phyloP scores from a whole-genome alignment of 2,329 filamentous ascomycete species.

The Exserohilum turcica region DNA sequence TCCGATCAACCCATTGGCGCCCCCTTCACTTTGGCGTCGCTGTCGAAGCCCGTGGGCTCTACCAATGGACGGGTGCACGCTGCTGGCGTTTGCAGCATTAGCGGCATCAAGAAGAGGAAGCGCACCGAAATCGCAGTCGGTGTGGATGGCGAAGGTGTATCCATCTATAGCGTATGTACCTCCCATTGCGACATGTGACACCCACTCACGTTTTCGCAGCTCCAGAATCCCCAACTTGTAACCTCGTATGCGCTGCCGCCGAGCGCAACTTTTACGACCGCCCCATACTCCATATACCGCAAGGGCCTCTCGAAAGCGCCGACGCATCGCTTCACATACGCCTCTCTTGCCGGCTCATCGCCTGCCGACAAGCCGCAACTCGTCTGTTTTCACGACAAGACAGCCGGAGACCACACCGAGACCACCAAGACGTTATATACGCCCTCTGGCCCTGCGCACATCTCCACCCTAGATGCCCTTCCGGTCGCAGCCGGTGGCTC shows the following conservation, averaged over 20 bases:
- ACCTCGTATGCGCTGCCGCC: slow-evolving; percentile 67
- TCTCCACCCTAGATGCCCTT: slow-evolving; percentile 41
- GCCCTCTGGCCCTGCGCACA: slow-evolving; percentile 28
- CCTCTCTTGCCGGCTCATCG: slow-evolving; percentile 54
- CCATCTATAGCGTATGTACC: slow-evolving; percentile 64
- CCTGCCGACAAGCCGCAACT: slow-evolving; percentile 56
- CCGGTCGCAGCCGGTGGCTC: slow-evolving; percentile 29
- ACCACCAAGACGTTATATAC: slow-evolving; percentile 43
- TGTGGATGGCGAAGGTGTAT: slow-evolving; percentile 65
- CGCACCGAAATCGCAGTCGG: slow-evolving; percentile 65
- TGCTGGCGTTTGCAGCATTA: slow-evolving; percentile 59
- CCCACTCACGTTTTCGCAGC: slow-evolving; percentile 47
- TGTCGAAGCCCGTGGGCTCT: slow-evolving; percentile 51
- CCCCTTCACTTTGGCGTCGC: slow-evolving; percentile 50
- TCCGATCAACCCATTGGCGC: slow-evolving; percentile 44
- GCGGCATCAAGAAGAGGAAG: slow-evolving; percentile 64
- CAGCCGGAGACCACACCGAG: slow-evolving; percentile 40
- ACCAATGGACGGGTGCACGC: slow-evolving; percentile 49
- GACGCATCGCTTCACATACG: slow-evolving; percentile 62
- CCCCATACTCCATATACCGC: slow-evolving; percentile 63
- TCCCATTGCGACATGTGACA: slow-evolving; percentile 2
- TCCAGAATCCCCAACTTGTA: slow-evolving; percentile 64
- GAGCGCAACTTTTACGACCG: slow-evolving; percentile 61
- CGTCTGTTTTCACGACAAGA: slow-evolving; percentile 60
- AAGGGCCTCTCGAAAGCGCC: slow-evolving; percentile 52